Evolutionary conservation across 306 rosid genomes (phyloP), one percentile per base, ranked within the genome.

Genomic region (Vachellia collinsii): DNA sequence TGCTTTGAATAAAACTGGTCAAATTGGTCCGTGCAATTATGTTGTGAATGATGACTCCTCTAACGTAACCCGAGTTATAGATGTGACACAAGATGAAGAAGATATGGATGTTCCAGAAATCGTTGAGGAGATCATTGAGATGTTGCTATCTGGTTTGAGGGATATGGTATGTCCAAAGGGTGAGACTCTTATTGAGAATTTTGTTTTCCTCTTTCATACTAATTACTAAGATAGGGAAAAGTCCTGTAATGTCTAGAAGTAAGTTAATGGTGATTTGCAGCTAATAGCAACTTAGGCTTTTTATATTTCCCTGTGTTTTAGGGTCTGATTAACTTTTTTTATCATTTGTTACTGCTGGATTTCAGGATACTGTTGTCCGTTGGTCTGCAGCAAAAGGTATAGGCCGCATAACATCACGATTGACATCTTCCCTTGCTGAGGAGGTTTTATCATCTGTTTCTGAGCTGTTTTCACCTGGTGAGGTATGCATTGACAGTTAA

Each of bases 331-430:
- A 6, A 2, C 1, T 22, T 43, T 44, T 44, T 58, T 70, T 71
- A 43, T 81, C 70, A 17, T 59, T 80, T 29, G 72, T 54, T 83
- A 82, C 43, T 47, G 38, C 79, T 76, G 77, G 77, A 71, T 82
- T 85, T 84, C 85, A 95, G 99, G 96, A 93, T 79, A 93, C 99
- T 76, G 93, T 91, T 86, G 98, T 95, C 68, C 97, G 99, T 64
- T 95, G 99, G 98, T 95, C 98, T 81, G 96, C 99, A 77, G 98
- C 98, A 51, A 95, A 95, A 89, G 99, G 98, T 68, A 82, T 93
- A 75, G 99, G 98, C 22, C 96, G 98, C 51, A 88, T 90, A 81
- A 90, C 94, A 82, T 90, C 94, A 20, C 92, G 89, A 43, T 90
- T 95, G 82, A 89, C 97, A 41, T 90, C 96, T 76, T 85, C 94